phyloP scores from a whole-genome alignment of 805 yeast genomes.

The Tetrapisispora phaffii region DNA sequence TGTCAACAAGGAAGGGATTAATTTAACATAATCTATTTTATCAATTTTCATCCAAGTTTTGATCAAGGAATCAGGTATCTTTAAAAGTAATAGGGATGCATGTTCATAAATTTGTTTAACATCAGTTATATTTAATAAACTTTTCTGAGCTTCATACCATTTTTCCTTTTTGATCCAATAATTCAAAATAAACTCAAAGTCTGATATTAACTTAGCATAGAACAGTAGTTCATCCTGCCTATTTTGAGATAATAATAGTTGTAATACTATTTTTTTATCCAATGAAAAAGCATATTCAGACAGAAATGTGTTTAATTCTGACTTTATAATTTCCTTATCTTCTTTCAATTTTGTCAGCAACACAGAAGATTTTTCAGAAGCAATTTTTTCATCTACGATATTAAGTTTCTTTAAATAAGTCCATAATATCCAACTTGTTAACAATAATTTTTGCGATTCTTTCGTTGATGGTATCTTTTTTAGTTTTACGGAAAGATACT shows the following conservation, averaged over 20 bases:
- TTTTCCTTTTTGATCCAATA: constrained; percentile 59
- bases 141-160: constrained; percentile 65
- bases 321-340: constrained; percentile 19
- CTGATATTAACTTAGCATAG: constrained; percentile 59
- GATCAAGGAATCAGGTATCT: constrained; percentile 59
- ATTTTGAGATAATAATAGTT: constrained; percentile 59
- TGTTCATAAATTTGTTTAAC: constrained; percentile 49
- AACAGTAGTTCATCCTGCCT: constrained; percentile 51
- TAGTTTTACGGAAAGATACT: constrained; percentile 39
- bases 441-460: constrained; percentile 25
- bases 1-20: constrained; percentile 67
- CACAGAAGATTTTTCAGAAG: background rate
- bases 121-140: constrained; percentile 40
- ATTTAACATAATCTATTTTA: constrained; percentile 45
- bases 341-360: background rate
- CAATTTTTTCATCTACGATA: constrained; percentile 26
- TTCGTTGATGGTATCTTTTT: constrained; percentile 19
- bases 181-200: constrained; percentile 56
- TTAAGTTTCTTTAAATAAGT: constrained; percentile 29
- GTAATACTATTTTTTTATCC: constrained; percentile 63
- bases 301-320: constrained; percentile 42
- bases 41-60: constrained; percentile 61
- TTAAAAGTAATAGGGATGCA: constrained; percentile 58
- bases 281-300: constrained; percentile 36
- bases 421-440: constrained; percentile 32